Percentiles rank a stretch among this genome's conserved stretches.
phyloP scores from a whole-genome alignment of 148 eudicot species.

The Amaranthus hypochondriacus region DNA sequence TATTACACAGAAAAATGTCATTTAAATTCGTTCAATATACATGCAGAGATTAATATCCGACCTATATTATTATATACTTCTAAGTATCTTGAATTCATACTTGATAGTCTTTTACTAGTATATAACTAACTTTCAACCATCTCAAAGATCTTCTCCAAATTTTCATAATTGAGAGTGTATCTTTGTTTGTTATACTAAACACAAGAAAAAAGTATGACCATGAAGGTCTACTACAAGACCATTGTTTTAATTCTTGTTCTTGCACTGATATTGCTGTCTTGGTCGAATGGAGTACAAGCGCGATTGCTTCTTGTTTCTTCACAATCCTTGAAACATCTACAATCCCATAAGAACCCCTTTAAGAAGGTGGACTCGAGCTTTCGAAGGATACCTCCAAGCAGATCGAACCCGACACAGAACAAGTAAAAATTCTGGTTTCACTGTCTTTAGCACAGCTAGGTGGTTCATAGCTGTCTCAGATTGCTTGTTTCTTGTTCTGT shows the following conservation, averaged over 20 bases:
- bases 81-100: too few species aligned
- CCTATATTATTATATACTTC: too few species aligned
- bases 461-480: slow-evolving; percentile 13
- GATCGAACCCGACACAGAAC: slow-evolving; percentile 72
- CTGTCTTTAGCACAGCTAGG: slow-evolving; percentile 5
- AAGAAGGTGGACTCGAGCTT: slow-evolving; percentile 47
- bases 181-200: neutral
- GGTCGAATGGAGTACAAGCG: slow-evolving; percentile 27
- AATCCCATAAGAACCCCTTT: slow-evolving; percentile 31
- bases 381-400: slow-evolving; percentile 46
- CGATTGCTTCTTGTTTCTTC: slow-evolving; percentile 32
- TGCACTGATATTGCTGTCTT: slow-evolving; percentile 35
- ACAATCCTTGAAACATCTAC: slow-evolving; percentile 35
- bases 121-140: too few species aligned
- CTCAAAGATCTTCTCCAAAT: too few species aligned
- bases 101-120: too few species aligned
- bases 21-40: too few species aligned
- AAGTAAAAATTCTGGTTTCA: slow-evolving; percentile 32
- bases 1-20: too few species aligned
- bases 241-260: slow-evolving; percentile 29
- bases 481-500: neutral
- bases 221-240: slow-evolving; percentile 32
- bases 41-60: too few species aligned
- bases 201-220: slow-evolving; percentile 6
- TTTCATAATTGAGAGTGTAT: too few species aligned